phyloP scores from a whole-genome alignment of 768 basidiomycete genomes.

The Termitomyces sp. region DNA sequence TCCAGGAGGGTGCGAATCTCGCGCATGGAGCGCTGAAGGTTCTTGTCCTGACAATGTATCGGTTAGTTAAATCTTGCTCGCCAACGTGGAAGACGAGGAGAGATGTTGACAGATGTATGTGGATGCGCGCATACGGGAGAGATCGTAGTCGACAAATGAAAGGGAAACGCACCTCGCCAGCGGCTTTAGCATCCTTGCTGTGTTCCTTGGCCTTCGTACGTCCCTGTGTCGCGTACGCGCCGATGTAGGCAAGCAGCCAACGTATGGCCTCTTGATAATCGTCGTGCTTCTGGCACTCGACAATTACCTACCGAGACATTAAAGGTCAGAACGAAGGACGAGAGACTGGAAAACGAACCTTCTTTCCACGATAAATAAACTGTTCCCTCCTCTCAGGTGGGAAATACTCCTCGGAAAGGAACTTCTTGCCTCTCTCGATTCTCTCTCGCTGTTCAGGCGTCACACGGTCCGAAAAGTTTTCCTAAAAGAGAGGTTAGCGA shows the following conservation, averaged over 20 bases:
- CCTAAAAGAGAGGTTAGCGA: slow-evolving; percentile 19
- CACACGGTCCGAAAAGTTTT: slow-evolving; percentile 43
- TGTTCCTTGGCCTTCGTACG: slow-evolving; percentile 21
- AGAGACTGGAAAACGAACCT: slow-evolving; percentile 41
- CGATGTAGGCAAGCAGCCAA: slow-evolving; percentile 67
- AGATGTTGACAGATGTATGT: background rate
- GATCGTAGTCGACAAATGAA: too few relatives aligned
- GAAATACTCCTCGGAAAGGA: slow-evolving; percentile 81
- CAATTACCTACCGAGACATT: slow-evolving; percentile 49
- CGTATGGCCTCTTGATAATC: slow-evolving; percentile 81
- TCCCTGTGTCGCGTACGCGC: slow-evolving; percentile 59
- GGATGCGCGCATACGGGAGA: background rate
- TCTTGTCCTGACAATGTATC: slow-evolving; percentile 37
- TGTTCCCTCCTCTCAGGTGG: slow-evolving; percentile 88
- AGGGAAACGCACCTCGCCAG: slow-evolving; percentile 23
- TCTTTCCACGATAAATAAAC: slow-evolving; percentile 92
- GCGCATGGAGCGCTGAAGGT: slow-evolving; percentile 50
- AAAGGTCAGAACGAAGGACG: background rate
- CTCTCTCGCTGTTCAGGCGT: slow-evolving; percentile 67
- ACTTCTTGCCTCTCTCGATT: slow-evolving; percentile 58
- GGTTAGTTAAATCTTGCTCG: background rate
- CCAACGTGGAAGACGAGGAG: too few relatives aligned
- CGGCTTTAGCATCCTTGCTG: slow-evolving; percentile 16
- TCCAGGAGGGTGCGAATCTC: slow-evolving; percentile 84
- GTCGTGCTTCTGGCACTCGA: slow-evolving; percentile 90